Base-by-base conservation (phyloP, 805 yeast species). In the baker's yeast (Saccharomyces cerevisiae) region DNA sequence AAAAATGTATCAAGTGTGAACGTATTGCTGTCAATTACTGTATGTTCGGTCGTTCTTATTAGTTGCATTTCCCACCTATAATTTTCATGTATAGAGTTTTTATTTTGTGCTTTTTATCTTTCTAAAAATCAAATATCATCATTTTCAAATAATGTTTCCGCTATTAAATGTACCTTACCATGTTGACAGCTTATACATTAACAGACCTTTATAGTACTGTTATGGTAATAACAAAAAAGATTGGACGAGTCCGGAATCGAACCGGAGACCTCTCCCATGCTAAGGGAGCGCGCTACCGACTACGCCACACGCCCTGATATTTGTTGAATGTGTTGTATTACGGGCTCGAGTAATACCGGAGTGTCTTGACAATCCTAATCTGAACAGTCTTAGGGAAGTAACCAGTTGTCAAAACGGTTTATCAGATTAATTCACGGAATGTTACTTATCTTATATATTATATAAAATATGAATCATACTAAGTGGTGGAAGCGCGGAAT, bases 11-110 rank as follows among this genome's bases (percentile, higher is more conserved):
- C 59, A 86, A 77, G 66, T 94, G 98, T 80, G 87, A 79, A 59
- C 76, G 74, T 63, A 73, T 75, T 47, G 99, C 99, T 46, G 71
- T 81, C 58, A 80, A 82, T 69, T 94, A 87, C 80, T 87, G 96
- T 65, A 83, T 94, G 92, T 94, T 94, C 69, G 99, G 99, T 67
- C 85, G 99, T 77, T 88, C 96, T 47, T 94, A 94, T 72, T 94
- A 81, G 62, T n/a, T 56, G 46, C 24, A 27, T 26, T 26, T 36
- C 6, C 48, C 29, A 8, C 29, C 31, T 14, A 21, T 27, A 17
- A 46, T 26, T 27, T 46, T 32, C 30, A 21, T 36, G 21, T 36
- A 30, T 29, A 21, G 27, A 29, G 11, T 24, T 28, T 43, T 43
- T 49, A 48, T 41, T 43, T 27, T 30, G 49, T 53, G 36, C 50